Base-by-base conservation (phyloP, 2,329 filamentous ascomycete genomes). In the Alternaria solani region DNA sequence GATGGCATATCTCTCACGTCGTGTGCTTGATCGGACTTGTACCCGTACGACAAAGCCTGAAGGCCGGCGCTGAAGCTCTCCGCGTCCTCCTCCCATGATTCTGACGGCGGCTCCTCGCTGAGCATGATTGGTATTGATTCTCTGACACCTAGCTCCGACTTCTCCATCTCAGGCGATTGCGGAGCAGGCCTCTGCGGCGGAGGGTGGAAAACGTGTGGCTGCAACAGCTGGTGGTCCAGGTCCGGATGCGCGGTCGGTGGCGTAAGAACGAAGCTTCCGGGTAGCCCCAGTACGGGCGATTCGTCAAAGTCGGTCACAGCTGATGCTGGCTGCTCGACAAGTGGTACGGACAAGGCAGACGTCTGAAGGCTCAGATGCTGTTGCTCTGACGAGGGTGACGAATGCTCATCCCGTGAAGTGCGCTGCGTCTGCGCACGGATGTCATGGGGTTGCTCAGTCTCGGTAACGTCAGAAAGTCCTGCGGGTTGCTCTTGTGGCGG, bases 271-370 rank as follows among this genome's bases (percentile, higher is more conserved):
- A 72, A 90, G 88, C 68, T 85, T 9, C 89, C 88, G 5, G 89
- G 89, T 61, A 91, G 84, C 6, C 87, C 89, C 16, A 92, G 78
- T 2, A 87, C 87, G 8, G 89, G 89, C 28, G 89, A 91, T 68
- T 91, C 89, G 56, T 83, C 81, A 48, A 83, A 81, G 46, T 80
- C 78, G 3, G 80, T 82, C 14, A 72, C 69, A 18, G 75, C 76
- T 26, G 79, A 80, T 49, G 66, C 46, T 4, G 74, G 67, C 32
- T 74, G 75, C 18, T 66, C 67, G 23, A 73, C 65, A n/a, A 73
- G 65, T 18, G 76, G 73, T 18, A 66, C 26, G n/a, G 74, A 39
- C 16, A 76, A 42, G 36, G 58, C 66, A 11, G 68, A 67, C 6
- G 74, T 78, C 28, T 73, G 65, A 44, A 77, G 61, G 53, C 63